Evolutionary conservation across 768 basidiomycete species (phyloP).

Genomic region (Psilocybe sp.): DNA sequence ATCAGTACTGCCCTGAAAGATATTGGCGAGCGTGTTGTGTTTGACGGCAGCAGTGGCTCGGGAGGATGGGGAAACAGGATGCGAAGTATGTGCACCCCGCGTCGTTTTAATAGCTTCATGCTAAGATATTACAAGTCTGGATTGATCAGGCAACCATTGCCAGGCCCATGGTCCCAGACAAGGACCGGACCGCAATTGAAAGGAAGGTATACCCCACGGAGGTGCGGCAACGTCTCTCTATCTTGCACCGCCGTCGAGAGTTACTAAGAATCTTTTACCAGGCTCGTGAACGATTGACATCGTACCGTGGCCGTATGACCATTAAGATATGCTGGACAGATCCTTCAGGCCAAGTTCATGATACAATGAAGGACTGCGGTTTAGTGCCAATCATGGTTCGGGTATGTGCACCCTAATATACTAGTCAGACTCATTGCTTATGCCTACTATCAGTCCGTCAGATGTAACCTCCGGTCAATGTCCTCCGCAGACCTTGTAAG

Average conservation of each 20-base stretch:
- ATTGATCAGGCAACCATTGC: conserved; percentile 84
- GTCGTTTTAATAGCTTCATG: conserved; percentile 2
- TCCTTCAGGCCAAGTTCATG: conserved; percentile 62
- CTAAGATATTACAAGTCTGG: conserved; percentile 62
- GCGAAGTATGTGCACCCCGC: conserved; percentile 48
- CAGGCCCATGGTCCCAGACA: conserved; percentile 84
- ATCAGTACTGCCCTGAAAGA: conserved; percentile 77
- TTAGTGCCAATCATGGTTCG: conserved; percentile 96
- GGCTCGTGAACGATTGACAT: conserved; percentile 91
- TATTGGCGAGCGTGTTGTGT: conserved; percentile 89
- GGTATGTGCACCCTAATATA: conserved; percentile 45
- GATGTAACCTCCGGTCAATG: conserved; percentile 88
- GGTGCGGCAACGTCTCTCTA: conserved; percentile 39
- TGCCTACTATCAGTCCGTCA: conserved; percentile 58
- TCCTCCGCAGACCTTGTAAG: conserved; percentile 84
- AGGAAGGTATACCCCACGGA: conserved; percentile 86
- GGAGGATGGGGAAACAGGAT: conserved; percentile 80
- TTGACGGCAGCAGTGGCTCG: conserved; percentile 68
- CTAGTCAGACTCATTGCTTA: background rate
- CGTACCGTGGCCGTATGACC: conserved; percentile 89
- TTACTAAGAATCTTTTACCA: conserved; percentile 25
- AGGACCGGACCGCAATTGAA: conserved; percentile 70
- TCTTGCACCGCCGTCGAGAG: background rate
- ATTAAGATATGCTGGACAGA: conserved; percentile 85
- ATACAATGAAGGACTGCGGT: conserved; percentile 84